Base-by-base conservation (phyloP, 2,329 filamentous ascomycete genomes). In the Xylariomycetidae sp. region DNA sequence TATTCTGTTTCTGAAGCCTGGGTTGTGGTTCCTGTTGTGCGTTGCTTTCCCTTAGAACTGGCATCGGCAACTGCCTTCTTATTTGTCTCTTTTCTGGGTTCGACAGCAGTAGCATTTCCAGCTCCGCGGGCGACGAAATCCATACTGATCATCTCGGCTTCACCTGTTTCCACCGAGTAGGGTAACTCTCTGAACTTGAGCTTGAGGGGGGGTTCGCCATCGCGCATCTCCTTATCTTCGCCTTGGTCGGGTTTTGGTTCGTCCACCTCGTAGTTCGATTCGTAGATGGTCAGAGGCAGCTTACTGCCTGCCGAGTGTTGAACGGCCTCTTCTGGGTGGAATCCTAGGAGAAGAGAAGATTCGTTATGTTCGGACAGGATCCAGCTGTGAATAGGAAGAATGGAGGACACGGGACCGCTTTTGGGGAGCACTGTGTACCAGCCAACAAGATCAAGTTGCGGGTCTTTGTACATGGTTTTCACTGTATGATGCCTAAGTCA, bases 121-220 rank as follows among this genome's bases (percentile, higher is more conserved):
- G 85, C 85, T 25, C 85, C 87, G 33, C 82, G 81, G 1, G 90
- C 89, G 14, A 98, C 84, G 46, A 89, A 94, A 60, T 96, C 88
- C 52, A 98, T 86, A 48, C 86, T 85, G 46, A 98, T 97, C 88
- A 96, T 96, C 61, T 98, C 92, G 2, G 89, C 89, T 59, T 97
- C 89, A 8, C 87, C 88, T 0, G 89, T 95, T 63, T 97, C 92
- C 2, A 97, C 81, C 1, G 83, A 83, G 59, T 92, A 97, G 2
- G 83, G 78, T 8, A 97, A 63, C 54, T 94, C 84, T 39, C 82
- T 77, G 61, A 97, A 97, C 51, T 77, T 83, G 40, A 92, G 71
- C 31, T 72, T 76, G 16, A 80, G 56, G 3, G 66, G 59, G 2
- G 67, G 58, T 20, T 77, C 61, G 56, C 72, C 58, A 44, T 87